Evolutionary conservation across 192 early-diverging fungal species (phyloP), one percentile per base, ranked within the genome.

Genomic region (Coemansia sp.): DNA sequence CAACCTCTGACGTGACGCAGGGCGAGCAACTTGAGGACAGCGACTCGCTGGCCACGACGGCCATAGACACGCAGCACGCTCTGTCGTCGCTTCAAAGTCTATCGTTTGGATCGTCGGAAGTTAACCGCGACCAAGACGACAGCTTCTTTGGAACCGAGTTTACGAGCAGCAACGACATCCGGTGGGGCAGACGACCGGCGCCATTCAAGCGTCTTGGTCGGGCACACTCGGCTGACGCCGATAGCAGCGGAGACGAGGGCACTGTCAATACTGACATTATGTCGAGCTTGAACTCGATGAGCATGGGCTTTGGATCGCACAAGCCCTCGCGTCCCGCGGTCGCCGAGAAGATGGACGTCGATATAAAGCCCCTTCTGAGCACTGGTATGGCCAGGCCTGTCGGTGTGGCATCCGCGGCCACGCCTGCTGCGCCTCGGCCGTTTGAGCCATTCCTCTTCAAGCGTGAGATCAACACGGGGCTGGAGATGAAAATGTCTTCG

Each of bases 51-150:
- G 39, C 31, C 0, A 35, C 48, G 3, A 53, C 61, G 10, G 51
- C 51, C 6, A 24, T 29, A 27, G 61, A 63, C 9, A 45, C 61
- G 39, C 62, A 69, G 36, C 33, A 39, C 46, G 62, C 79, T 19
- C 44, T 77, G 5, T 40, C 61, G 11, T 73, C 79, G 66, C 67
- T 81, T 24, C 29, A 62, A 35, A 48, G 64, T 14, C 62, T 81
- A 57, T 77, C 79, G 41, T 77, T 81, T 70, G 68, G 71, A 13
- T 51, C 64, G 36, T 81, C 79, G 1, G 73, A 75, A 29, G n/a
- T 62, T 16, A 81, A 81, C 36, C 62, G 61, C 45, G 79, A 81
- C 53, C 79, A 81, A 34, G 69, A 81, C 51, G 79, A 81, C 63
- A 59, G 45, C 19, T 19, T 70, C 24, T 35, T 62, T 27, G 72